Conservation (phyloP, 2,329 filamentous ascomycete genomes). For the Pseudogymnoascus sp. region DNA sequence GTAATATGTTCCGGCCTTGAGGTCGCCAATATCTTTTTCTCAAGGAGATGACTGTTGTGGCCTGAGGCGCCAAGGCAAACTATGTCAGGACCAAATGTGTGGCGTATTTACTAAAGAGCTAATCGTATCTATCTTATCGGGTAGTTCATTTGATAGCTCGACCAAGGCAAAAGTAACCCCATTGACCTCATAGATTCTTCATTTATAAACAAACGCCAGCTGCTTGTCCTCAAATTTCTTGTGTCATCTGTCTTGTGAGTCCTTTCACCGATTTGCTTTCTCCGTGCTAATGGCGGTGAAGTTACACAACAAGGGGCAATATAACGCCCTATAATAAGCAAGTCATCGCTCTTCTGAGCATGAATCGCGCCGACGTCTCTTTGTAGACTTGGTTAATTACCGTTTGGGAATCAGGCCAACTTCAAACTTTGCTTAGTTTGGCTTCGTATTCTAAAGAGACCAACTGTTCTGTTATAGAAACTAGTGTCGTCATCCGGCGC, state of each 20-base stretch:
- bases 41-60: conserved; percentile 6
- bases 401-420: background rate
- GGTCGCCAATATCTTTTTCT: conserved; percentile 9
- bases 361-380: background rate
- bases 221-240: background rate
- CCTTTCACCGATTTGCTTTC: background rate
- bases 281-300: background rate
- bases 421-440: background rate
- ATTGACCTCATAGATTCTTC: conserved; percentile 4
- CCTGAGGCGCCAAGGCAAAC: background rate
- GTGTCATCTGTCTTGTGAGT: background rate
- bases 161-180: background rate
- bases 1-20: conserved; percentile 5
- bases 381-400: background rate
- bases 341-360: background rate
- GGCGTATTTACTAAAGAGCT: background rate
- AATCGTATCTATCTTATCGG: conserved; percentile 4
- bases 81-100: background rate
- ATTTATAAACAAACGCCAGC: conserved; percentile 1
- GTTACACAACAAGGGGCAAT: background rate
- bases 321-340: background rate
- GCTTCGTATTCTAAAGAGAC: background rate
- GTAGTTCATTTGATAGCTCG: conserved; percentile 2
- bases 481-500: background rate
- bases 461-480: background rate